A percentile compares a stretch with the other conserved stretches of the same genome.
Evolutionary conservation across 345 rosid genomes (phyloP).

Genomic region (Physaria fendleri): DNA sequence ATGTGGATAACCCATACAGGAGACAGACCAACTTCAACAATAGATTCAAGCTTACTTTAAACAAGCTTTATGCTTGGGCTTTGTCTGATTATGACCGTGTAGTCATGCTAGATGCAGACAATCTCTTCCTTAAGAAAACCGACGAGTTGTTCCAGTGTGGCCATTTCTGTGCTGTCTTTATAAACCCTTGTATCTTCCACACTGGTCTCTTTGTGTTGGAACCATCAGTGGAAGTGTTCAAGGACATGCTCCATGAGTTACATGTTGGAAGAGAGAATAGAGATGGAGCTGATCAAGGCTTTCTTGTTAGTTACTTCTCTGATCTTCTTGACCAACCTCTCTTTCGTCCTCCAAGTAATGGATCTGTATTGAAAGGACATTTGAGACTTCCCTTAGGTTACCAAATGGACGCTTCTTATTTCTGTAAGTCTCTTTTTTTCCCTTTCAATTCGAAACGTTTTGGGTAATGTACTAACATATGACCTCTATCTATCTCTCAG

Average conservation of each 20-base stretch:
- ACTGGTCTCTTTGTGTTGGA: constrained; percentile 92
- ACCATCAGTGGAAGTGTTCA: constrained; percentile 70
- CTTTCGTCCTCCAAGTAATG: constrained; percentile 72
- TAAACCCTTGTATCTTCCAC: constrained; percentile 97
- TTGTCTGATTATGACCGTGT: constrained; percentile 82
- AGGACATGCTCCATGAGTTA: constrained; percentile 75
- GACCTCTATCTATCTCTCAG: constrained; percentile 26
- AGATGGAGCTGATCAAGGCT: constrained; percentile 98
- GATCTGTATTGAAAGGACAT: constrained; percentile 52
- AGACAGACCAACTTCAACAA: constrained; percentile 47
- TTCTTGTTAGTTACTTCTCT: constrained; percentile 74
- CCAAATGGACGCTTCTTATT: constrained; percentile 98
- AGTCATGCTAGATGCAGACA: constrained; percentile 90
- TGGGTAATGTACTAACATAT: background rate
- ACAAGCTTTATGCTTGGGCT: constrained; percentile 94
- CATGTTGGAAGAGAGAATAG: constrained; percentile 58
- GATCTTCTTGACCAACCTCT: constrained; percentile 79
- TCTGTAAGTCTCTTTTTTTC: constrained; percentile 48
- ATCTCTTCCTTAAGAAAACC: constrained; percentile 73
- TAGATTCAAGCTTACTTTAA: constrained; percentile 83
- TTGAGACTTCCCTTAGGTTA: constrained; percentile 91
- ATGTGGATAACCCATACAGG: constrained; percentile 79
- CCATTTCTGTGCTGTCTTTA: constrained; percentile 87
- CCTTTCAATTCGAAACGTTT: background rate
- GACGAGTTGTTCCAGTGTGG: constrained; percentile 98